Percentiles rank a stretch among this genome's conserved stretches.
phyloP scores from a whole-genome alignment of 2,329 filamentous ascomycete genomes.

The Falciphora oryzae region DNA sequence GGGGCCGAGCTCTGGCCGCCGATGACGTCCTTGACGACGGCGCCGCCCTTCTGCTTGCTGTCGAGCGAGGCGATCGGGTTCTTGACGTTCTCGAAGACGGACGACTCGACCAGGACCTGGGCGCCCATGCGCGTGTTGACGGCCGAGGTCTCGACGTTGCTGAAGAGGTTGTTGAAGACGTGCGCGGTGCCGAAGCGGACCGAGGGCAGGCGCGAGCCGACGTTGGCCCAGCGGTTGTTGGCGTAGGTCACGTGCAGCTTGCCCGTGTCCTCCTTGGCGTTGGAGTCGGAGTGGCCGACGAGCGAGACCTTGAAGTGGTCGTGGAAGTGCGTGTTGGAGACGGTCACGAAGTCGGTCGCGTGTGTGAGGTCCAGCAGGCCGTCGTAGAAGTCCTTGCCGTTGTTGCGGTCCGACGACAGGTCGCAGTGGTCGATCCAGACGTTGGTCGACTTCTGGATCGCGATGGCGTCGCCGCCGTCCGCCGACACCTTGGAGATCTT shows the following conservation, averaged over 20 bases:
- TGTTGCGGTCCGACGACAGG: constrained; percentile 50
- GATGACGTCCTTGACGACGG: constrained; percentile 37
- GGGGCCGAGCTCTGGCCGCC: constrained; percentile 41
- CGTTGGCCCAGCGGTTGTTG: constrained; percentile 60
- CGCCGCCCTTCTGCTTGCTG: constrained; percentile 35
- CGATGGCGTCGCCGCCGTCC: constrained; percentile 52
- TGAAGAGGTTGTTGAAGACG: constrained; percentile 44
- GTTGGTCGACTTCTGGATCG: constrained; percentile 50
- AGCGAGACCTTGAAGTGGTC: constrained; percentile 54
- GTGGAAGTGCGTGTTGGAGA: constrained; percentile 35
- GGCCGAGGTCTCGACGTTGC: constrained; percentile 34
- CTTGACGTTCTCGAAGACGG: constrained; percentile 36
- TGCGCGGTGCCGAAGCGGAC: constrained; percentile 63
- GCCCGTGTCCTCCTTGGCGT: constrained; percentile 52
- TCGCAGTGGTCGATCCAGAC: constrained; percentile 66
- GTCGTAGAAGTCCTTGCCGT: constrained; percentile 66
- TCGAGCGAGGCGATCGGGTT: constrained; percentile 31
- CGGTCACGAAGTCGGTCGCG: constrained; percentile 54
- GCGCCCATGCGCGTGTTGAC: constrained; percentile 53
- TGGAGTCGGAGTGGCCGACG: constrained; percentile 55
- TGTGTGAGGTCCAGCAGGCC: constrained; percentile 60
- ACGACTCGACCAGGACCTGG: constrained; percentile 51
- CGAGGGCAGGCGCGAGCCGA: constrained; percentile 57
- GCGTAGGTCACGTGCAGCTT: constrained; percentile 58
- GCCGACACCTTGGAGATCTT: constrained; percentile 52